A percentile compares a stretch with the other conserved stretches of the same genome.
Evolutionary conservation across 352 stramenopile genomes (phyloP).

Genomic region (Phytophthora lateralis): DNA sequence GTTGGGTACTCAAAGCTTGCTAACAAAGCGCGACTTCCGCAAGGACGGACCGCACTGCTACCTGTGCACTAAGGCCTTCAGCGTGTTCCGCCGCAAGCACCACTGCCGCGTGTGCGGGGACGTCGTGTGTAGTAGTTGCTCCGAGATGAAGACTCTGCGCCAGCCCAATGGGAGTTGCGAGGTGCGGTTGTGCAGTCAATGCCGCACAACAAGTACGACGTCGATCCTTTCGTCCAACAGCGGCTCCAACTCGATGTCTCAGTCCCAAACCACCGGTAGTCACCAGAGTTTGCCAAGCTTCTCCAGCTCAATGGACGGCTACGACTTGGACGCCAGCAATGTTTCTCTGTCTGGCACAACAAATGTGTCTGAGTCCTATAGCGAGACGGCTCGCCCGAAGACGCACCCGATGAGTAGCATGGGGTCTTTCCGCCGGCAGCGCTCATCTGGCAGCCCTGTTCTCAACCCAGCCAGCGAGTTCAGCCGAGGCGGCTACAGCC

Average conservation of each 20-base stretch:
- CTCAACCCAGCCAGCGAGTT: slow-evolving; percentile 51
- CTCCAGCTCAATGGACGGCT: slow-evolving; percentile 59
- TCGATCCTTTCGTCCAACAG: slow-evolving; percentile 66
- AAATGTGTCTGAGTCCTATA: slow-evolving; percentile 61
- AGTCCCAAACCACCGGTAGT: slow-evolving; percentile 24
- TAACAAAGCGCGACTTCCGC: slow-evolving; percentile 79
- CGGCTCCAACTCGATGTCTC: slow-evolving; percentile 27
- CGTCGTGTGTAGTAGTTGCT: slow-evolving; percentile 86
- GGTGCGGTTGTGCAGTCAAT: slow-evolving; percentile 78
- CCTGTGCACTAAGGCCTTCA: slow-evolving; percentile 78
- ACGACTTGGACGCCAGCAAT: slow-evolving; percentile 50
- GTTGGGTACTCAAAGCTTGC: slow-evolving; percentile 59
- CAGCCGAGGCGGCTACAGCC: slow-evolving; percentile 35
- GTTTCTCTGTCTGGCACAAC: slow-evolving; percentile 30
- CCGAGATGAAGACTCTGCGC: slow-evolving; percentile 76
- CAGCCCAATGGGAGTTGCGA: slow-evolving; percentile 71
- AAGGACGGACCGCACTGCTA: slow-evolving; percentile 80
- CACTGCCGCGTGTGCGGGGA: slow-evolving; percentile 87
- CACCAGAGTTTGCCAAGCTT: slow-evolving; percentile 51
- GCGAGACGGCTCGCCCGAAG: slow-evolving; percentile 52
- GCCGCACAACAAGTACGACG: slow-evolving; percentile 56
- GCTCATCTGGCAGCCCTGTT: slow-evolving; percentile 22
- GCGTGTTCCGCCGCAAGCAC: slow-evolving; percentile 80
- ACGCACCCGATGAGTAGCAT: slow-evolving; percentile 52
- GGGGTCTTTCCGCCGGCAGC: slow-evolving; percentile 31